Conservation (phyloP, 202 grass and related monocot genomes). For the Panicum hallii region DNA sequence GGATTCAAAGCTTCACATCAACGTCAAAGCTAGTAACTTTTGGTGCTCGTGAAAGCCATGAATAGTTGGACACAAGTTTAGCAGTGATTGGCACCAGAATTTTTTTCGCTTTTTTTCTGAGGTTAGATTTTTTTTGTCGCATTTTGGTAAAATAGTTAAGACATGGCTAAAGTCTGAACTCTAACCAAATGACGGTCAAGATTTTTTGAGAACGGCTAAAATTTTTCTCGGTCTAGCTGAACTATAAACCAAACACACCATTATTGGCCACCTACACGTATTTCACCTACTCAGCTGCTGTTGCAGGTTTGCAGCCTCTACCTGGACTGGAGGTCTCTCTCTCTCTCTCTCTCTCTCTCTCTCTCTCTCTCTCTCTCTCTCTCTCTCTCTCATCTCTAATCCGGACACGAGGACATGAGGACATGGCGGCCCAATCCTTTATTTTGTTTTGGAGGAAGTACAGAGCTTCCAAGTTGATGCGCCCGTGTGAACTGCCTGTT, state of each 20-base stretch:
- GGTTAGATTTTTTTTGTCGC: too few relatives aligned
- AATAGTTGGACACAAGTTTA: not conserved
- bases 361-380: too few relatives aligned
- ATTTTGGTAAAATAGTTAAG: not conserved
- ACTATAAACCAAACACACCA: not conserved
- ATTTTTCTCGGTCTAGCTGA: not conserved
- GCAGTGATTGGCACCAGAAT: not conserved
- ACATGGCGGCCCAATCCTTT: constrained; percentile 24
- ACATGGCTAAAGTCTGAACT: not conserved
- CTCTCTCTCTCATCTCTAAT: not conserved
- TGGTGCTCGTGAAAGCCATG: not conserved
- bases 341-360: too few relatives aligned
- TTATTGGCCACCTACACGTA: constrained; percentile 28
- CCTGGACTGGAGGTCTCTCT: not conserved
- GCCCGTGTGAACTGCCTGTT: constrained; percentile 37
- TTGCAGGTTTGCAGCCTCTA: not conserved
- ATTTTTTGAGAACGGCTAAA: not conserved
- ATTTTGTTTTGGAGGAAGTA: constrained; percentile 39
- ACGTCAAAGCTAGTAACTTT: not conserved
- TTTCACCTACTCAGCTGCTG: not conserved
- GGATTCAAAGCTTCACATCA: constrained; percentile 23
- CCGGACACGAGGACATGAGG: not conserved
- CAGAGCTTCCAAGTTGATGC: constrained; percentile 29
- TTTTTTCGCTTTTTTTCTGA: too few relatives aligned
- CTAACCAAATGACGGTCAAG: not conserved